These are phyloP conservation scores for Tolypocladium endophyticum DNA, from an alignment of 2,329 filamentous ascomycete species.

Conservation along the genomic window DNA sequence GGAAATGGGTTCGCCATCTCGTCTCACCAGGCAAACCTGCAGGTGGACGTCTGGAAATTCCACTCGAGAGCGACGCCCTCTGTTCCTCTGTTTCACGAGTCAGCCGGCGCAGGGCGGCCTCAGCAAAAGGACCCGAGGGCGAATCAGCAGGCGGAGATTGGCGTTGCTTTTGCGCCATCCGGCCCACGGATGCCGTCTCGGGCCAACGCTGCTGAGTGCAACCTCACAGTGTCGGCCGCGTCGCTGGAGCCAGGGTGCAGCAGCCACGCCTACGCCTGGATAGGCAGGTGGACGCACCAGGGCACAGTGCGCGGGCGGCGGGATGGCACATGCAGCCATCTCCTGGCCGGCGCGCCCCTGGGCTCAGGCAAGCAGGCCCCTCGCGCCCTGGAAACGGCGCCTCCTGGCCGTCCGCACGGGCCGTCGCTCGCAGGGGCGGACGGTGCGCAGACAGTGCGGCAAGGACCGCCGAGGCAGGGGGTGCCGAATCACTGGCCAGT, in stretches of 20 bases:
- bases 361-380: neutral
- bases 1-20: neutral
- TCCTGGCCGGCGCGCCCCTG: neutral
- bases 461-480: neutral
- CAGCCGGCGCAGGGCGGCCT: neutral
- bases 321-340: neutral
- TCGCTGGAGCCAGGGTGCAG: neutral
- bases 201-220: neutral
- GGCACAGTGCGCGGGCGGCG: neutral
- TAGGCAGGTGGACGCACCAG: neutral
- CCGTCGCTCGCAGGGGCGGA: neutral
- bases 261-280: conserved; percentile 1
- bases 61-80: too few species aligned
- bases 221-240: neutral
- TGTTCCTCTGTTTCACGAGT: neutral
- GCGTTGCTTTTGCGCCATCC: neutral
- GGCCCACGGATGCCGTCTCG: neutral
- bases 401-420: neutral
- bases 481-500: neutral
- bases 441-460: neutral
- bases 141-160: neutral
- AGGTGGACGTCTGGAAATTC: neutral
- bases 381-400: neutral
- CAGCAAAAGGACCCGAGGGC: neutral
- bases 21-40: neutral